Base-by-base conservation (phyloP, 2,329 filamentous ascomycete species). In the Thyridium curvatum region DNA sequence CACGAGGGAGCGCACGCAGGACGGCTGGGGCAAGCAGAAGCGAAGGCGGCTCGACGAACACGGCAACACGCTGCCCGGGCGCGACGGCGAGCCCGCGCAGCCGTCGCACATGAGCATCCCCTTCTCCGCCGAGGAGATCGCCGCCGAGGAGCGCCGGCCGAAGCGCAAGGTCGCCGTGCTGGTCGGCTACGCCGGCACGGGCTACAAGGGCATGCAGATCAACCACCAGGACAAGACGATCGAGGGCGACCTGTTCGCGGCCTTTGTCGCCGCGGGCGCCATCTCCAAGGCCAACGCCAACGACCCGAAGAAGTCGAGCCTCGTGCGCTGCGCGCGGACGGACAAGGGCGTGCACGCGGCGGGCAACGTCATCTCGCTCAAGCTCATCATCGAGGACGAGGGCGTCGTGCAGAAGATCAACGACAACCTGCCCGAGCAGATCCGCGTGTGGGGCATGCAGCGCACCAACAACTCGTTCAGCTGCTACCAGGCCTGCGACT, bases 341-440 rank as follows among this genome's bases (percentile, higher is more conserved):
- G 93, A 98, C 66, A 98, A 97, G 69, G 93, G 93, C 39, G 91
- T 97, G 2, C 91, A 97, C 60, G 91, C 91, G 2, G 91, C 91
- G 2, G 93, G 91, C 38, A 97, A 97, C 55, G 83, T 97, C 54
- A 87, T 97, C 45, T 95, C 88, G 26, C 62, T 97, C 53, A 98
- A 98, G 68, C 72, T 98, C 51, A 97, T 98, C 52, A 83, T 96
- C 35, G 91, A 97, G 62, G 91, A 97, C 42, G 74, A 80, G 10
- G 81, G 94, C 46, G 79, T 96, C 35, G 82, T 97, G 17, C 69
- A 89, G 41, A 94, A 87, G 65, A 95, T 98, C 74, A 98, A 98
- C 63, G 75, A 79, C 29, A 69, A 86, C 40, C 72, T 98, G 31
- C 85, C 84, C 3, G 75, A 83, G 4, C 93, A 98, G 66, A 98